phyloP scores from a whole-genome alignment of 2,329 filamentous ascomycete genomes.

The Samsoniella hepiali region DNA sequence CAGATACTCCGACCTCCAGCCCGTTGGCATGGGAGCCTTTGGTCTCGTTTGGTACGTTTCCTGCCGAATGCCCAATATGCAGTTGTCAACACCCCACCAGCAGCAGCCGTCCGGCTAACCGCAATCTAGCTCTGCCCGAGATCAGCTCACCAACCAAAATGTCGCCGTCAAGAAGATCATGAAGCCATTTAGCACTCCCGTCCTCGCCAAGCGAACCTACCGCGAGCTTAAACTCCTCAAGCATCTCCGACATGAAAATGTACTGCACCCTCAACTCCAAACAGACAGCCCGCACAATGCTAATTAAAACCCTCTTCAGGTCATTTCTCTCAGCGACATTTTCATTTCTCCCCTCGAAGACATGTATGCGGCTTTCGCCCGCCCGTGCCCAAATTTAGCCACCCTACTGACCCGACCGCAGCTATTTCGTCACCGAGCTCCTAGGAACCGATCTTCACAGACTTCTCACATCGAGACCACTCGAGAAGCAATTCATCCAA shows the following conservation, averaged over 20 bases:
- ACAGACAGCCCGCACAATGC: background rate
- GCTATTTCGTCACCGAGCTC: constrained; percentile 97
- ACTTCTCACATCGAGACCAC: constrained; percentile 86
- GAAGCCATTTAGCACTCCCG: constrained; percentile 99
- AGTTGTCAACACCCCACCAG: no score
- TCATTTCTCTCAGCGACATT: constrained; percentile 98
- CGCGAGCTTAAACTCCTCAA: constrained; percentile 96
- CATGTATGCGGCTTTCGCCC: constrained; percentile 61
- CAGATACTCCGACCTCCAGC: constrained; percentile 96
- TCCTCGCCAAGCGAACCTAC: constrained; percentile 96
- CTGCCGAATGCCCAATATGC: background rate
- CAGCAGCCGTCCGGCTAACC: background rate
- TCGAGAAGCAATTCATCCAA: constrained; percentile 99
- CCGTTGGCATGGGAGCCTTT: constrained; percentile 98
- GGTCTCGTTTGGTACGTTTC: constrained; percentile 85
- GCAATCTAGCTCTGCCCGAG: constrained; percentile 76
- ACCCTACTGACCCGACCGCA: constrained; percentile 36
- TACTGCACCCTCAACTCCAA: constrained; percentile 38
- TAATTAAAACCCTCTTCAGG: constrained; percentile 45
- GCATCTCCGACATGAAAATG: constrained; percentile 95
- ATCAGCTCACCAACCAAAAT: constrained; percentile 94
- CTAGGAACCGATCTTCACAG: constrained; percentile 95
- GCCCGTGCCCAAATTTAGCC: constrained; percentile 23
- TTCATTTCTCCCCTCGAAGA: constrained; percentile 99
- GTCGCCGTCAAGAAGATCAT: constrained; percentile 99